Conservation (phyloP, 2,329 filamentous ascomycete species). For the Podosphaera xanthii region DNA sequence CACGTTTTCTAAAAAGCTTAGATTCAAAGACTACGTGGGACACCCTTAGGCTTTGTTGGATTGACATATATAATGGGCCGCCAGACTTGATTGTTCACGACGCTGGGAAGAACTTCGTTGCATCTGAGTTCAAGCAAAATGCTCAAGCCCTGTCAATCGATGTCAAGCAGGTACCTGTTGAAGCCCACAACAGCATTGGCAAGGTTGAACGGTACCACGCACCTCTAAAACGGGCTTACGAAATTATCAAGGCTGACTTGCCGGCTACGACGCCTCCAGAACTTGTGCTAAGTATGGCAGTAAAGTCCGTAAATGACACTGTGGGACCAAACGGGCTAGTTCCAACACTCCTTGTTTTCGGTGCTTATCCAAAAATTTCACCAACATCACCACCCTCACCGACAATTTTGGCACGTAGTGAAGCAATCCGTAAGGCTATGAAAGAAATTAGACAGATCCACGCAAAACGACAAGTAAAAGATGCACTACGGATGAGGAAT, state of each 20-base stretch:
- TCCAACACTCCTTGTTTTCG: background rate
- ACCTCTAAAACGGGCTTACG: constrained; percentile 1
- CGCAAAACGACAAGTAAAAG: background rate
- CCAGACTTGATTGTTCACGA: background rate
- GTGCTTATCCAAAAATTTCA: background rate
- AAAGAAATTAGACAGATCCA: constrained; percentile 2
- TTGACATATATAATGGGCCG: constrained; percentile 1
- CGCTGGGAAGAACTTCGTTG: constrained; percentile 2
- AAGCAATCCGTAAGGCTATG: constrained; percentile 3
- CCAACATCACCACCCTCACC: background rate
- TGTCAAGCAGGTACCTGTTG: too few relatives aligned
- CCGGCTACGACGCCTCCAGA: background rate
- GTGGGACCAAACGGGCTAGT: too few relatives aligned
- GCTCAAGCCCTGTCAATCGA: background rate
- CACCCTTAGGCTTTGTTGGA: constrained; percentile 1
- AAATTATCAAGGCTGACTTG: background rate
- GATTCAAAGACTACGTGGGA: constrained; percentile 1
- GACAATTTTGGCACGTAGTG: background rate
- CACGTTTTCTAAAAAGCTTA: background rate
- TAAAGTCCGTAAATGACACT: too few relatives aligned
- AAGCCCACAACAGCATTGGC: background rate
- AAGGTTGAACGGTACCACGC: background rate
- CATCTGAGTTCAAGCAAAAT: constrained; percentile 1
- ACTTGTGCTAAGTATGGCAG: too few relatives aligned
- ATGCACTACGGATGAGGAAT: too few relatives aligned